Conservation (phyloP, 164 flowering plant species). For the Umbellularia californica region DNA sequence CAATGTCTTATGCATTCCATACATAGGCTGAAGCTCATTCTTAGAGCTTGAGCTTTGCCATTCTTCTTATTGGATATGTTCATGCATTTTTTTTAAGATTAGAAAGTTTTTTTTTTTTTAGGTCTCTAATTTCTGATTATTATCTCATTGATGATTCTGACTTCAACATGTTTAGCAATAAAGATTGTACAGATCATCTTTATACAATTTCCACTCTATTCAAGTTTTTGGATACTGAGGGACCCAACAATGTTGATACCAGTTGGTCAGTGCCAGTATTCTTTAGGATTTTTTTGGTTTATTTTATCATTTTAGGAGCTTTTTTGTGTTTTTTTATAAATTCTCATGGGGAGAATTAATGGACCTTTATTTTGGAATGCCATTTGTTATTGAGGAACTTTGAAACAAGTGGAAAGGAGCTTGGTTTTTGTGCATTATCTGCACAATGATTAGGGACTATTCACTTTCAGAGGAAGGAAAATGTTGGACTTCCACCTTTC, state of each 20-base stretch:
- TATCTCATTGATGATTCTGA: not conserved
- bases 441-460: too few relatives aligned
- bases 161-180: not conserved
- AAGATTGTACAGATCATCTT: not conserved
- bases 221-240: not conserved
- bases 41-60: not conserved
- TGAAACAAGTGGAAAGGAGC: not conserved
- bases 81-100: not conserved
- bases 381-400: conserved; percentile 1
- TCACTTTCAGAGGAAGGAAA: too few relatives aligned
- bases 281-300: too few relatives aligned
- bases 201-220: not conserved
- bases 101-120: not conserved
- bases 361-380: not conserved
- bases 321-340: not conserved
- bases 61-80: not conserved
- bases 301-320: not conserved
- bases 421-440: not conserved
- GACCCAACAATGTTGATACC: not conserved
- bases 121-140: not conserved
- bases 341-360: not conserved
- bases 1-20: too few relatives aligned
- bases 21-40: not conserved
- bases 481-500: too few relatives aligned
- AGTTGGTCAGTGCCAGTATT: not conserved